Conservation (phyloP, 768 basidiomycete species). For the Psilocybe azurescens region DNA sequence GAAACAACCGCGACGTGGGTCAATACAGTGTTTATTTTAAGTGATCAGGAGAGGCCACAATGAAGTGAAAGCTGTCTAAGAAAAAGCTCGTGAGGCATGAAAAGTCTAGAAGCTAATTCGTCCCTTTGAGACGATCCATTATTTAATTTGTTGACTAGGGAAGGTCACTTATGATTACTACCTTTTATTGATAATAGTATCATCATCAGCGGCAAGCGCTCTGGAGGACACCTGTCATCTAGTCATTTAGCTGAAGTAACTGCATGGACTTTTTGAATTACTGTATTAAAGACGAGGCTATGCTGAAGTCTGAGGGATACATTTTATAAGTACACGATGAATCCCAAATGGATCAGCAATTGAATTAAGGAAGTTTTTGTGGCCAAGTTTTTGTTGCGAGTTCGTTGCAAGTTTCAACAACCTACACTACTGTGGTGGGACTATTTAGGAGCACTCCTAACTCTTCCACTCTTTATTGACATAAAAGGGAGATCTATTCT, state of each 20-base stretch:
- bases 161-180: not conserved
- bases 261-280: not conserved
- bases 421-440: too few relatives aligned
- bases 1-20: not conserved
- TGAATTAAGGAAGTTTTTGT: too few relatives aligned
- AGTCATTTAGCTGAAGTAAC: not conserved
- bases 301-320: not conserved
- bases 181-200: not conserved
- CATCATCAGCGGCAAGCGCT: slow-evolving; percentile 1
- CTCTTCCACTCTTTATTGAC: too few relatives aligned
- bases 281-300: not conserved
- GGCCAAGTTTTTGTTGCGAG: too few relatives aligned
- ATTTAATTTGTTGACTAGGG: not conserved
- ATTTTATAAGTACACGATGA: not conserved
- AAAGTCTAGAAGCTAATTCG: not conserved
- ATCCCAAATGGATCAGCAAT: too few relatives aligned
- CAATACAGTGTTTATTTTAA: not conserved
- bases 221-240: not conserved
- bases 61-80: not conserved
- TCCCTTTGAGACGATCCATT: not conserved
- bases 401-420: too few relatives aligned
- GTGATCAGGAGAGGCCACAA: not conserved
- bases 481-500: too few relatives aligned
- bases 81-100: not conserved
- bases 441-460: too few relatives aligned